phyloP scores from a whole-genome alignment of 495 filamentous ascomycete species.

The Daldinia loculata region DNA sequence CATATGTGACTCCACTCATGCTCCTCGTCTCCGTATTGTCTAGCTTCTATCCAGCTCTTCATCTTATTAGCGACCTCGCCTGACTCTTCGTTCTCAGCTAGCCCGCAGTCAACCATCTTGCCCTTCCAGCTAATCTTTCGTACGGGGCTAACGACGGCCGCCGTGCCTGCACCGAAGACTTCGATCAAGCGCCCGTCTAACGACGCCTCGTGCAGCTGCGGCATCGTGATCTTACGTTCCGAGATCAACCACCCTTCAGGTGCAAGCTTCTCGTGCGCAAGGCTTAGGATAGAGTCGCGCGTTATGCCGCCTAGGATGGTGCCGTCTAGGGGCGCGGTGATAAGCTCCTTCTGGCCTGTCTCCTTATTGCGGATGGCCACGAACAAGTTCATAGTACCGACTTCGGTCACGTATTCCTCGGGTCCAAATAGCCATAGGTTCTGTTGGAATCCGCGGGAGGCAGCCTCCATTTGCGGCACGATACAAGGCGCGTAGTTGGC shows the following conservation, averaged over 20 bases:
- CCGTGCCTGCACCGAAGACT: conserved; percentile 92
- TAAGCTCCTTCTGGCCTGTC: conserved; percentile 85
- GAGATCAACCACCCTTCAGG: conserved; percentile 88
- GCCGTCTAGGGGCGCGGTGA: conserved; percentile 93
- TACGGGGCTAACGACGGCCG: conserved; percentile 83
- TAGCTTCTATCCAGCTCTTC: conserved; percentile 95
- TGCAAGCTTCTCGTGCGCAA: conserved; percentile 81
- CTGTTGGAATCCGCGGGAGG: conserved; percentile 91
- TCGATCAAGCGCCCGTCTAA: conserved; percentile 88
- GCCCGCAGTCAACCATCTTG: conserved; percentile 77
- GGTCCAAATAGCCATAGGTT: conserved; percentile 97
- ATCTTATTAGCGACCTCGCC: conserved; percentile 84
- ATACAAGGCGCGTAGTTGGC: conserved; percentile 99
- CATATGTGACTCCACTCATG: conserved; percentile 78
- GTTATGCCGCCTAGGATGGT: conserved; percentile 98
- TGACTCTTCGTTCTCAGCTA: conserved; percentile 79
- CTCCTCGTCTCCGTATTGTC: conserved; percentile 92
- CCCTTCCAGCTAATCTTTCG: conserved; percentile 86
- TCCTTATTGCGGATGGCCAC: conserved; percentile 79
- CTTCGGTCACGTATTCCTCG: conserved; percentile 94
- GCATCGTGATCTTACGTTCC: conserved; percentile 91
- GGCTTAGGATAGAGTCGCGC: conserved; percentile 81
- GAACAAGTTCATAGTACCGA: conserved; percentile 98
- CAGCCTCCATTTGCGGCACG: conserved; percentile 88
- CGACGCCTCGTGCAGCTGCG: conserved; percentile 78